A percentile compares a stretch with the other conserved stretches of the same genome.
phyloP scores from a whole-genome alignment of 192 early-diverging fungal species.

The Coemansia sp. region DNA sequence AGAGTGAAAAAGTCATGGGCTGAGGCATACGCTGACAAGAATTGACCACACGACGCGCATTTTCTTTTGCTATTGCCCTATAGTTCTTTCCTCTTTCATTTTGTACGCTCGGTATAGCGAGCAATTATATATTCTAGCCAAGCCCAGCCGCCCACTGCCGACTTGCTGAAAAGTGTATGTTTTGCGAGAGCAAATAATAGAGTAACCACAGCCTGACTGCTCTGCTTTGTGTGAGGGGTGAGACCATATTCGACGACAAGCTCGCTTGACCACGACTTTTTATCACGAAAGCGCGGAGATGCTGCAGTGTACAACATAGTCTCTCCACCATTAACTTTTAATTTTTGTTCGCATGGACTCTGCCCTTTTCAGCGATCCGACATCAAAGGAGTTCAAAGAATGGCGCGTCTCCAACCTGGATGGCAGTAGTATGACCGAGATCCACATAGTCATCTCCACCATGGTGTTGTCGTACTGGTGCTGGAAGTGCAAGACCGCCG shows the following conservation, averaged over 20 bases:
- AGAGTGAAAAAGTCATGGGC: constrained; percentile 47
- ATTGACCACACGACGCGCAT: constrained; percentile 1
- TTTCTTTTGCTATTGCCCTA: neutral
- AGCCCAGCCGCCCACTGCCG: neutral
- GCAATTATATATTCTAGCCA: neutral
- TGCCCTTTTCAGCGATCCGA: constrained; percentile 25
- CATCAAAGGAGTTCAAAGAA: constrained; percentile 54
- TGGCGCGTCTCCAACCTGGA: constrained; percentile 46
- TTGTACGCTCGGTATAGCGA: neutral
- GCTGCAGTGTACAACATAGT: neutral
- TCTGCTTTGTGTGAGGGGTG: neutral
- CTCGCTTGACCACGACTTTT: neutral
- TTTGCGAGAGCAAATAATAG: neutral
- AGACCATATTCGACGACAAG: constrained; percentile 8
- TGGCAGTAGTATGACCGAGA: constrained; percentile 48
- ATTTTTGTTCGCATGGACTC: neutral
- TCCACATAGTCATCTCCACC: constrained; percentile 42
- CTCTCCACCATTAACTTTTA: neutral
- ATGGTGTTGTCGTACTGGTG: constrained; percentile 49
- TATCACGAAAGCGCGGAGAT: neutral
- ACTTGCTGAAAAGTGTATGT: neutral
- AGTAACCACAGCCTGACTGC: neutral
- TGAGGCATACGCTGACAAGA: constrained; percentile 32
- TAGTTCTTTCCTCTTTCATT: neutral
- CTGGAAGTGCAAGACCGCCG: constrained; percentile 55